These are phyloP conservation scores for Arabidopsis suecica DNA, from an alignment of 345 rosid species.

Conservation along the genomic window DNA sequence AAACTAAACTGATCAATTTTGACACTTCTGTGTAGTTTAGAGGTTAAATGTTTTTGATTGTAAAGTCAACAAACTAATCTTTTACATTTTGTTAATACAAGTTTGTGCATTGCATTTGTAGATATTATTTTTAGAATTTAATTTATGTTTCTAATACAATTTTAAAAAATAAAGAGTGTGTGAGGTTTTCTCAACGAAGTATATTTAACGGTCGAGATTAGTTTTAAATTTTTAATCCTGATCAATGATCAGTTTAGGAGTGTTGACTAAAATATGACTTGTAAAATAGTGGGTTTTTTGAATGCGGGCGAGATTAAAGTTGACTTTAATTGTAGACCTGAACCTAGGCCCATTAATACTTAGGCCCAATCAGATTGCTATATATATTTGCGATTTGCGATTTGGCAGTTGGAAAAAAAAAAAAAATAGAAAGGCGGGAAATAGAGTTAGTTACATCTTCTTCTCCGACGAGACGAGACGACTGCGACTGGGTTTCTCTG, in stretches of 20 bases:
- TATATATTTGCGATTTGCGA: neutral
- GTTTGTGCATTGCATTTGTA: too few species aligned
- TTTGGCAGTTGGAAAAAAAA: neutral
- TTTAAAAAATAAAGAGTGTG: too few species aligned
- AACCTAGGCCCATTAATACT: neutral
- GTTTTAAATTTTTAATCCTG: too few species aligned
- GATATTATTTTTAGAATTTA: too few species aligned
- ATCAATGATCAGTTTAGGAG: too few species aligned
- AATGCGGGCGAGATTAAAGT: constrained; percentile 13
- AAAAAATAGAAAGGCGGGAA: constrained; percentile 29
- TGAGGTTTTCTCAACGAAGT: too few species aligned
- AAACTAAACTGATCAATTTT: neutral
- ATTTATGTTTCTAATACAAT: neutral
- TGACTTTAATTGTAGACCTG: constrained; percentile 2
- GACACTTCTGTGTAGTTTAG: constrained; percentile 1
- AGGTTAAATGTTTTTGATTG: neutral
- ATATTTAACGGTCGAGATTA: too few species aligned
- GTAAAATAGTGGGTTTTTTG: neutral
- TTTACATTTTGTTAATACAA: too few species aligned
- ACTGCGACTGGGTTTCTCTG: constrained; percentile 7
- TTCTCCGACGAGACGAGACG: constrained; percentile 26
- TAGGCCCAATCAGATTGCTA: neutral
- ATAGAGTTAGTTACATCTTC: constrained; percentile 17
- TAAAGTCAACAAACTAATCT: neutral
- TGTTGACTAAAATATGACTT: neutral